Conservation (phyloP, 2,329 filamentous ascomycete species). For the Fusarium sp. region DNA sequence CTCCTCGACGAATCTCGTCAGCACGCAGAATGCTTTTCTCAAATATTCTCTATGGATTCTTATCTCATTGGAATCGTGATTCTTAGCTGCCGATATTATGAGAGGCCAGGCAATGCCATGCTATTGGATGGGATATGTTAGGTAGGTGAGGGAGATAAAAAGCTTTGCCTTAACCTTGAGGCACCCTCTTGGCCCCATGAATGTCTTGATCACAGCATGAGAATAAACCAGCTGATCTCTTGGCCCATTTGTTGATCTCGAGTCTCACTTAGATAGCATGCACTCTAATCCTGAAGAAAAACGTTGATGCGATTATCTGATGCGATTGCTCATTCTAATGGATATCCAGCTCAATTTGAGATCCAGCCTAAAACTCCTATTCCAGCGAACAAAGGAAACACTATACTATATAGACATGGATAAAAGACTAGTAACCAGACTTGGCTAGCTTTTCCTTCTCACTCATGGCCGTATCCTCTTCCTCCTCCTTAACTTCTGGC, state of each 20-base stretch:
- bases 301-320: neutral
- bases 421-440: constrained; percentile 27
- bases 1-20: neutral
- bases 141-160: neutral
- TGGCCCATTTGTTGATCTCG: neutral
- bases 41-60: neutral
- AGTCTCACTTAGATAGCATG: neutral
- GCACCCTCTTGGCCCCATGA: neutral
- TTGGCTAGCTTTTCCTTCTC: constrained; percentile 44
- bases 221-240: neutral
- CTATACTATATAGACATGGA: neutral
- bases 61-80: neutral
- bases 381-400: neutral
- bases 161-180: neutral
- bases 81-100: neutral
- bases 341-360: neutral
- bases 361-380: neutral
- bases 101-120: neutral
- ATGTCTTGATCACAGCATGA: neutral
- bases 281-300: neutral
- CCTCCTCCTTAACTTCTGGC: constrained; percentile 20
- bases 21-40: too few relatives aligned
- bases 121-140: neutral
- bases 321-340: neutral
- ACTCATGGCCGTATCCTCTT: constrained; percentile 21